Conservation (phyloP, 2,329 filamentous ascomycete genomes). For the Ophiostoma angusticollis region DNA sequence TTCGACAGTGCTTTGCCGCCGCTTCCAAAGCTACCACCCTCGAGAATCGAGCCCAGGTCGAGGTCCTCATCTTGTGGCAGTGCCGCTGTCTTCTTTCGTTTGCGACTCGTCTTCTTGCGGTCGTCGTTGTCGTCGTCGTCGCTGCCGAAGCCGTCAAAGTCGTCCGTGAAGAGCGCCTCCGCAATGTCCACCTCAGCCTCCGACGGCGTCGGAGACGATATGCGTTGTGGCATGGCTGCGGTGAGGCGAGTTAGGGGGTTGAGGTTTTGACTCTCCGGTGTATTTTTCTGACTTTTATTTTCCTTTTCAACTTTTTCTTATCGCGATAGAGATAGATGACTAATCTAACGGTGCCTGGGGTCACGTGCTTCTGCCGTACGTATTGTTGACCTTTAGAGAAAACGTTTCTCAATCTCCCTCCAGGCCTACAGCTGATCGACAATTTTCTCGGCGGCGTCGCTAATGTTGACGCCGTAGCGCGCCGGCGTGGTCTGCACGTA, state of each 20-base stretch:
- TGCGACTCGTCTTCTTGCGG: constrained; percentile 21
- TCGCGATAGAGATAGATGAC: too few species aligned
- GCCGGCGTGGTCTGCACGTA: constrained; percentile 26
- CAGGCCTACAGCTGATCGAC: constrained; percentile 26
- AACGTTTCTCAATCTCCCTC: too few species aligned
- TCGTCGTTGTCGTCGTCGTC: constrained; percentile 32
- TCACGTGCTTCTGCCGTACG: too few species aligned
- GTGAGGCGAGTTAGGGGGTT: too few species aligned
- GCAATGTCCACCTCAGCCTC: constrained; percentile 90
- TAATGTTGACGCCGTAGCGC: constrained; percentile 26
- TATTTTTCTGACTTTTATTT: not conserved
- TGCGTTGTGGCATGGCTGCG: constrained; percentile 54
- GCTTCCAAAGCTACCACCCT: constrained; percentile 35
- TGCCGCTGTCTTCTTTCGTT: constrained; percentile 14
- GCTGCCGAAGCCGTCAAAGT: constrained; percentile 25
- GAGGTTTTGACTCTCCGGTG: too few species aligned
- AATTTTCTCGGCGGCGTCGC: constrained; percentile 23
- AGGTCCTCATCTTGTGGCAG: constrained; percentile 31
- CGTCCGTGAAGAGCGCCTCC: constrained; percentile 55
- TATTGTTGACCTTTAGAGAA: too few species aligned
- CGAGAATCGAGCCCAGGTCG: constrained; percentile 49
- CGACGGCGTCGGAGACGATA: constrained; percentile 68
- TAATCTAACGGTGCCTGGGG: too few species aligned
- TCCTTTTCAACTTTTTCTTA: constrained; percentile 1
- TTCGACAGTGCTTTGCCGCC: constrained; percentile 49